Conservation (phyloP, 805 yeast genomes). For the Cephaloascus albidus region DNA sequence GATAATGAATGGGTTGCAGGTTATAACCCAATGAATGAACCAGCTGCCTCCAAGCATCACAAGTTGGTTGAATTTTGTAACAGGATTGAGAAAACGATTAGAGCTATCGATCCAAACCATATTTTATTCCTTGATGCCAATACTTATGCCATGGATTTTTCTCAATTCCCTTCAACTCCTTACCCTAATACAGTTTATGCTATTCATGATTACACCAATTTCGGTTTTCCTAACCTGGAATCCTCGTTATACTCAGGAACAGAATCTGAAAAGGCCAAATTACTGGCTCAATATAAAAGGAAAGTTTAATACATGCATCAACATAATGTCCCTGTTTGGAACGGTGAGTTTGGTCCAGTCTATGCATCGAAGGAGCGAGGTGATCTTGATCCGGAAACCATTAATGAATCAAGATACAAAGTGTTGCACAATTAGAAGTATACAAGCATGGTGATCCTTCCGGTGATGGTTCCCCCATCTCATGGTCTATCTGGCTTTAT, state of each 20-base stretch:
- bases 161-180: constrained; percentile 19
- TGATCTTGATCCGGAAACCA: constrained; percentile 15
- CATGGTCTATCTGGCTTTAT: constrained; percentile 29
- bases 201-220: constrained; percentile 22
- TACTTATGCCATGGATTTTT: constrained; percentile 27
- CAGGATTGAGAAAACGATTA: constrained; percentile 14
- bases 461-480: constrained; percentile 22
- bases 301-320: constrained; percentile 21
- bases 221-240: constrained; percentile 20
- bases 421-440: constrained; percentile 22
- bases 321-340: constrained; percentile 26
- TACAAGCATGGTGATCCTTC: constrained; percentile 24
- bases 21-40: constrained; percentile 27
- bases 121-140: constrained; percentile 24
- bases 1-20: constrained; percentile 26
- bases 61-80: constrained; percentile 18
- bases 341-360: constrained; percentile 31
- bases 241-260: constrained; percentile 17
- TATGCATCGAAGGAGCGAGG: constrained; percentile 23
- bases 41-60: constrained; percentile 20
- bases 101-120: constrained; percentile 23
- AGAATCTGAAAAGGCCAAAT: constrained; percentile 13
- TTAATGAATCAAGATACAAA: constrained; percentile 18
- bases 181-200: constrained; percentile 23
- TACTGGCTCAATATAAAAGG: constrained; percentile 18